These are phyloP conservation scores for Heracleum sosnowskyi DNA, from an alignment of 129 eudicot species.

Conservation along the genomic window DNA sequence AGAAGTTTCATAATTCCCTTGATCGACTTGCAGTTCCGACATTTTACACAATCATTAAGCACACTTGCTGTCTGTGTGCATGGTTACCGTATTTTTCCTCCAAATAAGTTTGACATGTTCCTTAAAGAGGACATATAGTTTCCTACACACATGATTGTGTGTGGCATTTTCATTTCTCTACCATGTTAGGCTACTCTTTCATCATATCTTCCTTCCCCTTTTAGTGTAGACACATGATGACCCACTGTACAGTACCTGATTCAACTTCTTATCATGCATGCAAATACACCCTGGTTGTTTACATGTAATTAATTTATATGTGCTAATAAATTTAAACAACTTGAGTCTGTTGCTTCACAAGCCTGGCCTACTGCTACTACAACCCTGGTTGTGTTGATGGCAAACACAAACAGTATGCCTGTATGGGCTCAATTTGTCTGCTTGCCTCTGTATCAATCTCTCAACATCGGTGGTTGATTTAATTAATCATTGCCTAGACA, in stretches of 20 bases:
- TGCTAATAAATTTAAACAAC: not conserved
- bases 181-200: conserved; percentile 17
- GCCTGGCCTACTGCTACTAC: not conserved
- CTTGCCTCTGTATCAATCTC: not conserved
- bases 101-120: conserved; percentile 5
- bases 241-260: conserved; percentile 9
- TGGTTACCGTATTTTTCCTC: not conserved
- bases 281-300: conserved; percentile 6
- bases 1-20: conserved; percentile 7
- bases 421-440: conserved; percentile 1
- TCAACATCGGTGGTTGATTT: not conserved
- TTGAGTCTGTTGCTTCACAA: not conserved
- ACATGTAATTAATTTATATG: not conserved
- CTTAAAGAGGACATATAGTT: not conserved
- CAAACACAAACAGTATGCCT: not conserved
- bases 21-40: not conserved
- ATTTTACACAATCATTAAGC: not conserved
- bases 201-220: conserved; percentile 12
- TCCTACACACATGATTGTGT: conserved; percentile 12
- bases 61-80: not conserved
- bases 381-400: not conserved
- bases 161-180: conserved; percentile 11
- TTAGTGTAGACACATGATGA: not conserved
- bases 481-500: not conserved
- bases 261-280: not conserved